phyloP scores from a whole-genome alignment of 306 rosid species.

The Fagus sylvatica region DNA sequence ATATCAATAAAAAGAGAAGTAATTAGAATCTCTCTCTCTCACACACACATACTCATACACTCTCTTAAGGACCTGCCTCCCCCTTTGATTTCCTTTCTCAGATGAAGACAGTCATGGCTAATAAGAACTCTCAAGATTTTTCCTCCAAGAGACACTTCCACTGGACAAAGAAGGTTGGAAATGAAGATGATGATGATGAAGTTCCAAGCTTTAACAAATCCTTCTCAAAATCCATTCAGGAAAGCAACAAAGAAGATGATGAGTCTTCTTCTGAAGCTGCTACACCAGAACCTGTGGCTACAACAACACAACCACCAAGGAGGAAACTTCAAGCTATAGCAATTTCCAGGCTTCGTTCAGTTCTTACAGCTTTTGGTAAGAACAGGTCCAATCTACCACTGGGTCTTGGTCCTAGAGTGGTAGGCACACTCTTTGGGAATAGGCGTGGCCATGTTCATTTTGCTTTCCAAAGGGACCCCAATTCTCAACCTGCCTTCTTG shows the following conservation, averaged over 20 bases:
- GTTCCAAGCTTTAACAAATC: slow-evolving; percentile 41
- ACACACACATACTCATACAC: slow-evolving; percentile 17
- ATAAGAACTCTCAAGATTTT: slow-evolving; percentile 49
- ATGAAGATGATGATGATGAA: slow-evolving; percentile 50
- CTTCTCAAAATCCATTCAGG: slow-evolving; percentile 39
- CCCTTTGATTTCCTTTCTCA: slow-evolving; percentile 30
- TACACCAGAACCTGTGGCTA: slow-evolving; percentile 18
- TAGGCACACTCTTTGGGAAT: slow-evolving; percentile 89
- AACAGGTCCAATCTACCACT: slow-evolving; percentile 57
- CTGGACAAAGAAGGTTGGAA: slow-evolving; percentile 86
- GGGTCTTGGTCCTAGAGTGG: slow-evolving; percentile 72
- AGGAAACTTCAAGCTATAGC: slow-evolving; percentile 72
- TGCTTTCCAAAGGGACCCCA: slow-evolving; percentile 82
- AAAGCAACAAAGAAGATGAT: slow-evolving; percentile 33
- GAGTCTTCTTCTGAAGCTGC: slow-evolving; percentile 4
- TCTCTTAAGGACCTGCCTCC: slow-evolving; percentile 25
- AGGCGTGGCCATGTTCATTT: slow-evolving; percentile 91
- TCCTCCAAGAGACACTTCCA: slow-evolving; percentile 95
- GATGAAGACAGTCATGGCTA: slow-evolving; percentile 65
- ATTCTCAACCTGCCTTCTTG: slow-evolving; percentile 75
- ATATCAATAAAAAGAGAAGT: slow-evolving; percentile 43
- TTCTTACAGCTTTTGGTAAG: slow-evolving; percentile 64
- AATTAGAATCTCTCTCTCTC: slow-evolving; percentile 23
- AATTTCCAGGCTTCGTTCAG: slow-evolving; percentile 71
- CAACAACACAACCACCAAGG: slow-evolving; percentile 27